Conservation (phyloP, 768 basidiomycete species). For the Pisolithus orientalis region DNA sequence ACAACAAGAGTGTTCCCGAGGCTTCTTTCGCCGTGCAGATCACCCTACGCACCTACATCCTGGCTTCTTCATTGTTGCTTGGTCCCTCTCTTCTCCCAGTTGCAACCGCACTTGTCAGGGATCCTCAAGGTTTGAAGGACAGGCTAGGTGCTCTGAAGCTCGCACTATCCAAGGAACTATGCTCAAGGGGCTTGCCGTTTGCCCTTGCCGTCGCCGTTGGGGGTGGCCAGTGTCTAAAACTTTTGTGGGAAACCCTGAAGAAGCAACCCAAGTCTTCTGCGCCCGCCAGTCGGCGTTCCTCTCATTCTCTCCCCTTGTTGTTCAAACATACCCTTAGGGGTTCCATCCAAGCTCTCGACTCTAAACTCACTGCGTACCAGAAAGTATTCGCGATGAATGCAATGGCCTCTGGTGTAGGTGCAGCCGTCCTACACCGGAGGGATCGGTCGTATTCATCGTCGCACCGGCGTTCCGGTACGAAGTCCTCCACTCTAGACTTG, state of each 20-base stretch:
- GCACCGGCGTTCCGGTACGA: conserved; percentile 11
- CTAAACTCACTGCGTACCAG: conserved; percentile 34
- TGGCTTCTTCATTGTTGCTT: conserved; percentile 60
- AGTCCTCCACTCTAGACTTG: conserved; percentile 60
- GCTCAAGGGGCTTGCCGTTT: conserved; percentile 61
- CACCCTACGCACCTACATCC: conserved; percentile 59
- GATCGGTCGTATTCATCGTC: conserved; percentile 23
- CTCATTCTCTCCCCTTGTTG: neutral
- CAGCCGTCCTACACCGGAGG: conserved; percentile 48
- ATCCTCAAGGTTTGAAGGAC: conserved; percentile 18
- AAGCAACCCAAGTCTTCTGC: neutral
- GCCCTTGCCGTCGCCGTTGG: conserved; percentile 58
- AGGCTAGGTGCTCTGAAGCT: conserved; percentile 14
- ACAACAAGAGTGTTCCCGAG: too few species aligned
- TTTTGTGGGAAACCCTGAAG: conserved; percentile 33
- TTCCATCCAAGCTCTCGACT: neutral
- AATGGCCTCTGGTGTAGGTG: conserved; percentile 46
- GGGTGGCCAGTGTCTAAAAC: conserved; percentile 53
- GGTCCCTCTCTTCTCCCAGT: conserved; percentile 59
- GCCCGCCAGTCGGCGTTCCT: neutral
- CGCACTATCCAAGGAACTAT: conserved; percentile 51
- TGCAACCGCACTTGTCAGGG: conserved; percentile 29
- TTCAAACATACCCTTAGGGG: neutral
- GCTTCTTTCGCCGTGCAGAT: conserved; percentile 33
- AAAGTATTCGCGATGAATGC: conserved; percentile 55